Evolutionary conservation across 371 early-diverging fungal genomes (phyloP).

Genomic region (Paraphysoderma sedebokerense): DNA sequence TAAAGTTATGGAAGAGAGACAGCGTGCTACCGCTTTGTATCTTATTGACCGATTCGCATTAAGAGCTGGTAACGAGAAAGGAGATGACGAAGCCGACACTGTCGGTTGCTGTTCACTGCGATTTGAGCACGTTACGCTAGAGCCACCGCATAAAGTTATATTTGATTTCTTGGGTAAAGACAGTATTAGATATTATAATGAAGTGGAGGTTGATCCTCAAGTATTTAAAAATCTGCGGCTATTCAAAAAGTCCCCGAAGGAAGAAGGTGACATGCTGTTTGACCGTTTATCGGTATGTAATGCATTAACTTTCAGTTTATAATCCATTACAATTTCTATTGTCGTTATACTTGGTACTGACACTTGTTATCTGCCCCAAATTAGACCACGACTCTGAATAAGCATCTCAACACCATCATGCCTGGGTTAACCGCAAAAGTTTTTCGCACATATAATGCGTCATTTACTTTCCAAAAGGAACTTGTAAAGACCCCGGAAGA

Average conservation of each 20-base stretch:
- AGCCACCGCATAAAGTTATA: conserved; percentile 33
- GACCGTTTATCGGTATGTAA: conserved; percentile 62
- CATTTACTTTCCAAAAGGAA: conserved; percentile 81
- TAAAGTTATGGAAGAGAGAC: conserved; percentile 57
- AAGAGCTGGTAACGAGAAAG: conserved; percentile 96
- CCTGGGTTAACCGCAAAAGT: conserved; percentile 92
- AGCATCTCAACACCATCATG: conserved; percentile 69
- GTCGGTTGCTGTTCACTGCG: conserved; percentile 96
- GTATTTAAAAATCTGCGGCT: conserved; percentile 80
- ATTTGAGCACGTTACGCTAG: conserved; percentile 73
- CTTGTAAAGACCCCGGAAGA: conserved; percentile 43
- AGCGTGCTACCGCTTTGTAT: conserved; percentile 88
- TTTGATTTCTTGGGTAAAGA: conserved; percentile 98
- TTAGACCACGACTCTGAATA: conserved; percentile 61
- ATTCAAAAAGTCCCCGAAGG: conserved; percentile 65
- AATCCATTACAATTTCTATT: not conserved
- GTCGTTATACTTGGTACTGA: conserved; percentile 5
- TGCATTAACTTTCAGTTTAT: not conserved
- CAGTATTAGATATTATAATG: conserved; percentile 82
- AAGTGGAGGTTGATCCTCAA: conserved; percentile 62
- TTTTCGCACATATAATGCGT: conserved; percentile 97
- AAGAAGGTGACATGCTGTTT: conserved; percentile 60
- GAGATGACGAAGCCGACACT: conserved; percentile 94
- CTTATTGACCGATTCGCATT: conserved; percentile 88
- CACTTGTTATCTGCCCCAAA: not conserved